These are phyloP conservation scores for Aethionema arabicum DNA, from an alignment of 345 rosid genomes.

Conservation along the genomic window DNA sequence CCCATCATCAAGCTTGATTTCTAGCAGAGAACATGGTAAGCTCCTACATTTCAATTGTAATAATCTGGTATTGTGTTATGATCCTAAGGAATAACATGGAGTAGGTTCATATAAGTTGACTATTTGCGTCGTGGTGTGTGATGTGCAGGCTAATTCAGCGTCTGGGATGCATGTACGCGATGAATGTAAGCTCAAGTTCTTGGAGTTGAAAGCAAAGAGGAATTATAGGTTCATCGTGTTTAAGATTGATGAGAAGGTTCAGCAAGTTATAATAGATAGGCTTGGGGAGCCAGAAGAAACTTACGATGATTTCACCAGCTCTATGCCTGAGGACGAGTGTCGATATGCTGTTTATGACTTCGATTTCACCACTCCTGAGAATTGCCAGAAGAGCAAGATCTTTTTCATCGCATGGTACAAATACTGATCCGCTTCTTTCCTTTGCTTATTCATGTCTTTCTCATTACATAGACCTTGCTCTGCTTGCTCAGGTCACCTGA, in stretches of 20 bases:
- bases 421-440: constrained; percentile 8
- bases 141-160: constrained; percentile 57
- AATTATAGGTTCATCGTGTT: constrained; percentile 58
- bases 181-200: constrained; percentile 74
- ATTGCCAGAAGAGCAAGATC: constrained; percentile 72
- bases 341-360: constrained; percentile 52
- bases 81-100: not conserved
- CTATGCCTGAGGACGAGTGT: constrained; percentile 61
- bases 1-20: constrained; percentile 18
- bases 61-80: not conserved
- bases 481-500: constrained; percentile 59
- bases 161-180: constrained; percentile 75
- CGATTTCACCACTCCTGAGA: constrained; percentile 65
- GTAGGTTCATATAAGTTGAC: constrained; percentile 6
- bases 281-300: constrained; percentile 55
- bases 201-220: constrained; percentile 70
- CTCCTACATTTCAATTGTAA: constrained; percentile 8
- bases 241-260: constrained; percentile 66
- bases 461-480: constrained; percentile 6
- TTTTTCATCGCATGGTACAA: constrained; percentile 69
- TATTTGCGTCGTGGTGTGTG: not conserved
- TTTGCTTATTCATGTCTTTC: not conserved
- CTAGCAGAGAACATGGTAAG: constrained; percentile 32
- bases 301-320: constrained; percentile 54
- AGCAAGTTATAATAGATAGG: constrained; percentile 57